A percentile compares a stretch with the other conserved stretches of the same genome.
Evolutionary conservation across 768 basidiomycete genomes (phyloP).

Genomic region (Mycena epipterygia): DNA sequence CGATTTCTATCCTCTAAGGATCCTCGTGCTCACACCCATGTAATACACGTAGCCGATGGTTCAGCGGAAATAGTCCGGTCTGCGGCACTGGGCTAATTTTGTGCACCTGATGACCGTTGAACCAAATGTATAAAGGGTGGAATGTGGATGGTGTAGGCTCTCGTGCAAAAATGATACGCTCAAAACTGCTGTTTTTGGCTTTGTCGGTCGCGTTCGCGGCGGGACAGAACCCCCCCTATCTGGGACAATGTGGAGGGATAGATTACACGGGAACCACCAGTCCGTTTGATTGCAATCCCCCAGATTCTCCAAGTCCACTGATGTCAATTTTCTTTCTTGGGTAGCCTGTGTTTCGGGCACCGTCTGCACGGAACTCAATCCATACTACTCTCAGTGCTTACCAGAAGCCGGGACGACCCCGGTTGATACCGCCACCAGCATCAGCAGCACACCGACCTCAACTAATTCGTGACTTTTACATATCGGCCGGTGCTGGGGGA

Average conservation of each 20-base stretch:
- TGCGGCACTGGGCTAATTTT: conserved; percentile 1
- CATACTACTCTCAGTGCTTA: conserved; percentile 9
- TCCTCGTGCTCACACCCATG: conserved; percentile 8
- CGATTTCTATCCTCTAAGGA: conserved; percentile 16
- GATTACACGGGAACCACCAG: conserved; percentile 17
- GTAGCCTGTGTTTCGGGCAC: conserved; percentile 10
- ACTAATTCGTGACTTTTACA: conserved; percentile 5
- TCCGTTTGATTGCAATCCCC: conserved; percentile 11
- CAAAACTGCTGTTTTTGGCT: conserved; percentile 11
- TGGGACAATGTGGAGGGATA: conserved; percentile 28
- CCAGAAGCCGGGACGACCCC: neutral
- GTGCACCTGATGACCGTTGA: conserved; percentile 14
- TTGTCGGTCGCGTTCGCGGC: conserved; percentile 12
- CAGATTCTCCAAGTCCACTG: conserved; percentile 9
- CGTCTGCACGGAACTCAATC: conserved; percentile 16
- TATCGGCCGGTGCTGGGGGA: conserved; percentile 2
- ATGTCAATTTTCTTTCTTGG: conserved; percentile 1
- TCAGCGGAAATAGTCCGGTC: conserved; percentile 22
- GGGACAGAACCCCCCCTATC: conserved; percentile 13
- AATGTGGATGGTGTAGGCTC: conserved; percentile 7
- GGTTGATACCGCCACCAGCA: neutral
- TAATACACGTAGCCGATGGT: conserved; percentile 13
- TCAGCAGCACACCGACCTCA: conserved; percentile 1
- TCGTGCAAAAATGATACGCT: conserved; percentile 20
- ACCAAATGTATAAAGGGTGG: conserved; percentile 13